Base-by-base conservation (phyloP, 306 rosid genomes). In the Prunus kanzakura region DNA sequence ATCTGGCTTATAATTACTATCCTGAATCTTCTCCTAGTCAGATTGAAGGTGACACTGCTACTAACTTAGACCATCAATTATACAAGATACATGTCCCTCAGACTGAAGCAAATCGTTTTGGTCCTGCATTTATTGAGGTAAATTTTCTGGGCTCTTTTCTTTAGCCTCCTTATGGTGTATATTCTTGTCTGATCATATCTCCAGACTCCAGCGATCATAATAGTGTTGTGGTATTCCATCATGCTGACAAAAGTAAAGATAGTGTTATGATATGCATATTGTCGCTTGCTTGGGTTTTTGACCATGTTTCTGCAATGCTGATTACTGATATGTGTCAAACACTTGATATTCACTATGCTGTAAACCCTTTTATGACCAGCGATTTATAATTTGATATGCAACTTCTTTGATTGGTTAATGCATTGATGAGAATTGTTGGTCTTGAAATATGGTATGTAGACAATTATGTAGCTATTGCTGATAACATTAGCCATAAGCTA, bases 41-140 rank as follows among this genome's bases (percentile, higher is more conserved):
- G 84, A 67, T 79, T 5, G 89, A 80, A 67, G 89, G 74, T 62
- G 77, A 75, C 58, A 69, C 71, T 77, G 83, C 84, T 70, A 72
- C 89, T 87, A 80, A 82, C 67, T 82, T 66, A 69, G 87, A 84
- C 69, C 85, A 79, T 82, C 98, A 96, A 79, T 73, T 90, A 38
- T 92, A 81, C 85, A 89, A 86, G 85, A 91, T 96, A 84, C 73
- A 54, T 57, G 89, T 96, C 32, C 96, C 98, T 83, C 84, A 52
- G 29, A 91, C 86, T 4, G 99, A 96, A 66, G 71, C 85, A 64
- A 70, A 65, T 82, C 64, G 76, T 78, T 82, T 83, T 87, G 99
- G 99, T 70, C 99, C 99, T 81, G 96, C 91, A 73, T 96, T 92
- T 84, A 85, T 96, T 76, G 99, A 96, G 98, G 99, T 91, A 77